Percentiles rank a stretch among this genome's conserved stretches.
phyloP scores from a whole-genome alignment of 169 alveolate species.

The Babesia ovis region DNA sequence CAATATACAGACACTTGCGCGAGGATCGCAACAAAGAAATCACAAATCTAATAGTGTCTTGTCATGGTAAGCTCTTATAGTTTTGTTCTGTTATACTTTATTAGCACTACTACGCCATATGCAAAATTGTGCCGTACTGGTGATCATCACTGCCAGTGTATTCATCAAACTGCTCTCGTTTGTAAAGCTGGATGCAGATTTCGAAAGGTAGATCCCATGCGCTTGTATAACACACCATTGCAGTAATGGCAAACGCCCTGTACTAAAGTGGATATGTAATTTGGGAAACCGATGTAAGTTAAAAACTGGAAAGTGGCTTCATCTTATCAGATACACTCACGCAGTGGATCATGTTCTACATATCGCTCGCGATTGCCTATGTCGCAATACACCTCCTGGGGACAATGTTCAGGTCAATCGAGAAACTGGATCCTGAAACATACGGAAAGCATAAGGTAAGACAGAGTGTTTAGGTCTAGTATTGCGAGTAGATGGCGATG shows the following conservation, averaged over 20 bases:
- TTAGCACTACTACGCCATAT: conserved; percentile 9
- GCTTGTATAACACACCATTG: not conserved
- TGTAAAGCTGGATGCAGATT: not conserved
- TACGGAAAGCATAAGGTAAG: conserved; percentile 44
- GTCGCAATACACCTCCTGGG: conserved; percentile 13
- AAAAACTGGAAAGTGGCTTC: too few species aligned
- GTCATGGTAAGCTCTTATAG: conserved; percentile 1
- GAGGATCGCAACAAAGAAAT: conserved; percentile 18
- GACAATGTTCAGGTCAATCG: conserved; percentile 10
- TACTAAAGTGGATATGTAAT: not conserved
- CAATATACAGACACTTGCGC: conserved; percentile 1
- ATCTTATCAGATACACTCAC: not conserved
- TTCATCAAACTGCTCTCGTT: conserved; percentile 26
- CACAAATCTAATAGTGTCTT: conserved; percentile 9
- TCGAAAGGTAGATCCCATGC: not conserved
- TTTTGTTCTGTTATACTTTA: too few species aligned
- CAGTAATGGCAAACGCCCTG: not conserved
- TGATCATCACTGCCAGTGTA: conserved; percentile 14
- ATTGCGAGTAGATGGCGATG: conserved; percentile 8
- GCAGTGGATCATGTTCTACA: conserved; percentile 40
- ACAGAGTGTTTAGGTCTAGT: not conserved
- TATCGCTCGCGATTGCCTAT: not conserved
- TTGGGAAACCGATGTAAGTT: conserved; percentile 21
- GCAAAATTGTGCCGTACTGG: conserved; percentile 9
- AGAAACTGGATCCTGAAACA: conserved; percentile 33